Conservation (phyloP, 1,284 basidiomycete genomes). For the Tausonia pullulans region DNA sequence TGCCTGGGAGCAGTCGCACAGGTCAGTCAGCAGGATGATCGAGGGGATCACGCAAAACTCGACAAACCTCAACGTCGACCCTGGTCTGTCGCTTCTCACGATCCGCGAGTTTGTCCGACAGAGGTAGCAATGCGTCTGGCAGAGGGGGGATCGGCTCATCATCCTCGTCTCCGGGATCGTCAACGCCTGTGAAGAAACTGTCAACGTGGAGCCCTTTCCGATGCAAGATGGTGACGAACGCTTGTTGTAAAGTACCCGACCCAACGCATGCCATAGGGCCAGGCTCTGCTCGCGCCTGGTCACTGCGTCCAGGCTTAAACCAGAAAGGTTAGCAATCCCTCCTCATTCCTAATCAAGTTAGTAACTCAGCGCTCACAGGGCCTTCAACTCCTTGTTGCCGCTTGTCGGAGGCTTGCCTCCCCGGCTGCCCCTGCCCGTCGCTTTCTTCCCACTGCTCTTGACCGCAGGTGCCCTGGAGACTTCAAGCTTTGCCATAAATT, state of each 20-base stretch:
- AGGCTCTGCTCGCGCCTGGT: slow-evolving; percentile 75
- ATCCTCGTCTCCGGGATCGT: slow-evolving; percentile 26
- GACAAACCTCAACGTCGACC: slow-evolving; percentile 65
- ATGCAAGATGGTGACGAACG: slow-evolving; percentile 40
- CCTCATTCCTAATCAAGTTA: too few relatives aligned
- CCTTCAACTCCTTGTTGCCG: slow-evolving; percentile 30
- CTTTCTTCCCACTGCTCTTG: slow-evolving; percentile 25
- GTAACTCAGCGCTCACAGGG: slow-evolving; percentile 28
- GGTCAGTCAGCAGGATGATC: background rate
- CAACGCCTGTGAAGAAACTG: slow-evolving; percentile 23
- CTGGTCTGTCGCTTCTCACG: slow-evolving; percentile 61
- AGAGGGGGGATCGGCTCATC: slow-evolving; percentile 24
- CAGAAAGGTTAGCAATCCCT: slow-evolving; percentile 13
- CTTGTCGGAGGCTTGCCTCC: slow-evolving; percentile 32
- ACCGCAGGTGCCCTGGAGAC: slow-evolving; percentile 15
- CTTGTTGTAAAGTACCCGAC: slow-evolving; percentile 92
- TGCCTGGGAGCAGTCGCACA: slow-evolving; percentile 35
- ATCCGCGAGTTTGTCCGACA: slow-evolving; percentile 43
- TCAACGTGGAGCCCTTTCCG: background rate
- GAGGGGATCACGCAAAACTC: background rate
- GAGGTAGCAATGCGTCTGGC: slow-evolving; percentile 45
- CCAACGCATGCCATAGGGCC: slow-evolving; percentile 82
- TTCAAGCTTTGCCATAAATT: slow-evolving; percentile 45
- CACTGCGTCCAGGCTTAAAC: slow-evolving; percentile 48
- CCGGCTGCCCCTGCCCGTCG: slow-evolving; percentile 26